A percentile compares a stretch with the other conserved stretches of the same genome.
Conservation (phyloP, 2,329 filamentous ascomycete genomes). For the Monilinia fructigena region DNA sequence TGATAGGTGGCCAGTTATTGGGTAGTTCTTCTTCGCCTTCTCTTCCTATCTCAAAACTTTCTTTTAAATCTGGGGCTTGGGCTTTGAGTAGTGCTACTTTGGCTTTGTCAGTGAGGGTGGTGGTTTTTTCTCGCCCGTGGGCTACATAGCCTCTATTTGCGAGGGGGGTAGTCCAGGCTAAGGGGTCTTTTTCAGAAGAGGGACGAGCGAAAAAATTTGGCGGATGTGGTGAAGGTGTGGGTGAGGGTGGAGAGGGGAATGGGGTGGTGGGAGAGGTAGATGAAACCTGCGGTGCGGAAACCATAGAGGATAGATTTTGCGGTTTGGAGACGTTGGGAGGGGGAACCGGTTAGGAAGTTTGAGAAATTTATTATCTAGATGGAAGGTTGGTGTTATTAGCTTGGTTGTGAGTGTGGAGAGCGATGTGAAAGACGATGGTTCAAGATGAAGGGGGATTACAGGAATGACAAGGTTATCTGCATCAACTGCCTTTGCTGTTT, state of each 20-base stretch:
- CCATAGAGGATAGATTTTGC: slow-evolving; percentile 73
- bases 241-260: slow-evolving; percentile 60
- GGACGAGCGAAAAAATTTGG: slow-evolving; percentile 69
- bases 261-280: slow-evolving; percentile 81
- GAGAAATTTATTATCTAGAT: slow-evolving; percentile 75
- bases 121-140: slow-evolving; percentile 36
- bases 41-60: slow-evolving; percentile 63
- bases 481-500: slow-evolving; percentile 43
- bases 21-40: slow-evolving; percentile 59
- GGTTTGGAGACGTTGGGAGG: slow-evolving; percentile 59
- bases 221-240: slow-evolving; percentile 65
- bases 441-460: slow-evolving; percentile 40
- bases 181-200: slow-evolving; percentile 57
- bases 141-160: slow-evolving; percentile 73
- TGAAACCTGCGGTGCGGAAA: slow-evolving; percentile 83
- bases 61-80: slow-evolving; percentile 61
- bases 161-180: slow-evolving; percentile 70
- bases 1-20: slow-evolving; percentile 71
- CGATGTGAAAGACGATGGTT: not conserved
- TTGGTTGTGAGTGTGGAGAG: not conserved
- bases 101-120: slow-evolving; percentile 28
- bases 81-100: slow-evolving; percentile 52
- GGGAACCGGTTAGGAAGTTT: slow-evolving; percentile 63
- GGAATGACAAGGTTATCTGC: slow-evolving; percentile 56
- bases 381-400: not conserved